Evolutionary conservation across 805 yeast genomes (phyloP), one percentile per base, ranked within the genome.

Genomic region (Ogataea polymorpha): DNA sequence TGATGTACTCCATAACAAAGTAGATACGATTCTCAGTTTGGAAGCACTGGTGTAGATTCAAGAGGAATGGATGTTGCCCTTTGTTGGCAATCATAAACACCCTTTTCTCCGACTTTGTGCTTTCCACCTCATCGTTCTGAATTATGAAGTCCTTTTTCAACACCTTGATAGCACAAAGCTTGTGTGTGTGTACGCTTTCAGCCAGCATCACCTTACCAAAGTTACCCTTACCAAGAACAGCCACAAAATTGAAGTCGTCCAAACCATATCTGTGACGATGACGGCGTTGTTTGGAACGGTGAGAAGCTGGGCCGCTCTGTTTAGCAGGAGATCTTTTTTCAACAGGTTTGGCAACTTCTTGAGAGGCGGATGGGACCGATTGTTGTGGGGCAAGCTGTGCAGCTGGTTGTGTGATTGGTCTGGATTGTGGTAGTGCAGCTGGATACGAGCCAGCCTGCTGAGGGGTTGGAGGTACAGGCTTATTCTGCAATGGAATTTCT

Each of bases 181-280:
- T 77, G 39, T 78, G 76, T 0, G 91, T 80, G 46, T 82, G 84
- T 59, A 91, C 82, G 12, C 96, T 86, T 66, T 91, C 96, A 1
- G 97, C 98, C 52, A 93, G 75, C 90, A 93, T 87, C 42, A 93
- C 99, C 61, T 93, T 93, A 66, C 99, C 99, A 62, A 93, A 93
- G 63, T 93, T 93, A 67, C 99, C 99, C 62, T 90, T 93, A 55
- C 99, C 99, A 44, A 93, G 74, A 8, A 93, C 99, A 8, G 97
- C 95, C 52, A 93, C 67, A 58, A 93, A 85, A 53, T 87, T 84
- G 73, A 93, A 93, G 65, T 93, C 98, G 62, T 93, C 98, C 42
- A 93, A 73, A 0, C 99, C 97, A 41, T 90, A 79, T 62, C 81
- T 83, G 55, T 84, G 79, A 52, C 87, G 79, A 52, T 70, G 72